Evolutionary conservation across 176 grass and related monocot genomes (phyloP).

Genomic region (Avena insularis): DNA sequence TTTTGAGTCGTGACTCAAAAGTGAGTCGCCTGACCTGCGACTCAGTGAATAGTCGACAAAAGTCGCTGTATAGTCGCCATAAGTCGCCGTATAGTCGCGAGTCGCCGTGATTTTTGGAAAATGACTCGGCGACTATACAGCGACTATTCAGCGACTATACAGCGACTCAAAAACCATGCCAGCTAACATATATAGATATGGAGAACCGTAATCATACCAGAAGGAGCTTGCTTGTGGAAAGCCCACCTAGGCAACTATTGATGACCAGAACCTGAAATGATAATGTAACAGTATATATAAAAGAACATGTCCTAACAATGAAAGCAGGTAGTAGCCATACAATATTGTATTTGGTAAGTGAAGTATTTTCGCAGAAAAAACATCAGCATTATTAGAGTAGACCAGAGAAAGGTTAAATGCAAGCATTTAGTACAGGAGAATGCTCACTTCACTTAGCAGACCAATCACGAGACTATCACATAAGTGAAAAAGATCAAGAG

Average conservation of each 20-base stretch:
- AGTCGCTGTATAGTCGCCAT: too few relatives aligned
- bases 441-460: background rate
- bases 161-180: too few relatives aligned
- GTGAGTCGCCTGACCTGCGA: too few relatives aligned
- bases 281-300: background rate
- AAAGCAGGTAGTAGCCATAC: background rate
- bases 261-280: slow-evolving; percentile 36
- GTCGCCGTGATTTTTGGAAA: too few relatives aligned
- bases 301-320: background rate
- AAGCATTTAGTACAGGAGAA: background rate
- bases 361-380: background rate
- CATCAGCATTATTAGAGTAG: background rate
- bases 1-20: too few relatives aligned
- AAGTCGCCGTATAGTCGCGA: too few relatives aligned
- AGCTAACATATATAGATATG: too few relatives aligned
- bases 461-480: slow-evolving; percentile 19
- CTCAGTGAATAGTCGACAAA: too few relatives aligned
- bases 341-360: background rate
- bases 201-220: background rate
- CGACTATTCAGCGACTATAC: too few relatives aligned
- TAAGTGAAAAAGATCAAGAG: background rate
- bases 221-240: background rate
- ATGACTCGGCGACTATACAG: too few relatives aligned
- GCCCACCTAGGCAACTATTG: background rate
- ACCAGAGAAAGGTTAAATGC: background rate